A percentile compares a stretch with the other conserved stretches of the same genome.
These are phyloP conservation scores for Suillus cothurnatus DNA, from an alignment of 768 basidiomycete species.

Conservation along the genomic window DNA sequence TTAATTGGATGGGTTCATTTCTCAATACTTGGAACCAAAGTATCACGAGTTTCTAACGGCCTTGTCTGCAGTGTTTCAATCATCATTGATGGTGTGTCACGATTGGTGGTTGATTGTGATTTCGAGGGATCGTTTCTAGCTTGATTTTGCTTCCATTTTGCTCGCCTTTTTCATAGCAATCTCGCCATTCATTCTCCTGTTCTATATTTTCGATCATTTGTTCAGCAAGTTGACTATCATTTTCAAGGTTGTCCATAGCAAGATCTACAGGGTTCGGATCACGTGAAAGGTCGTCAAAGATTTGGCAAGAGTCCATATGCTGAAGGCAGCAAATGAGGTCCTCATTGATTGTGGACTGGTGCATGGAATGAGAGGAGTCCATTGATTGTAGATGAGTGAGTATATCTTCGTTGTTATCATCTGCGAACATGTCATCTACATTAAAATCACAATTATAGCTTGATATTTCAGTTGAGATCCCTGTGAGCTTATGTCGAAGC, in stretches of 20 bases:
- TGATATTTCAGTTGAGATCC: not conserved
- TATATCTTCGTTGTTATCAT: slow-evolving; percentile 5
- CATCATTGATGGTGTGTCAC: not conserved
- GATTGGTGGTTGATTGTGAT: not conserved
- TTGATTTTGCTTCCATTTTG: not conserved
- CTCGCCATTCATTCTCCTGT: not conserved
- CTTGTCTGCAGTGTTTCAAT: not conserved
- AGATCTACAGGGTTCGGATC: too few species aligned
- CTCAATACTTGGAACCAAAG: not conserved
- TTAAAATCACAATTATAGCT: slow-evolving; percentile 14
- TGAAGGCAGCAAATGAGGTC: not conserved
- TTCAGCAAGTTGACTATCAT: not conserved
- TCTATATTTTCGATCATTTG: not conserved
- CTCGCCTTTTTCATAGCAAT: not conserved
- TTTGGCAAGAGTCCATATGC: not conserved
- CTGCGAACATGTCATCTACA: slow-evolving; percentile 32
- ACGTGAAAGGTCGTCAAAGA: not conserved
- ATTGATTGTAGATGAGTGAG: not conserved
- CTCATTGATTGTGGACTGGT: not conserved
- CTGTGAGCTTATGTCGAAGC: not conserved
- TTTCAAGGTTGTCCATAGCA: too few species aligned
- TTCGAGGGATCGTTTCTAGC: not conserved
- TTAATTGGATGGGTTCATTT: not conserved
- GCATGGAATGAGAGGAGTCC: not conserved
- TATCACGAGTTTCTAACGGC: not conserved